phyloP scores from a whole-genome alignment of 176 grass and related monocot genomes.

The Raddia guianensis region DNA sequence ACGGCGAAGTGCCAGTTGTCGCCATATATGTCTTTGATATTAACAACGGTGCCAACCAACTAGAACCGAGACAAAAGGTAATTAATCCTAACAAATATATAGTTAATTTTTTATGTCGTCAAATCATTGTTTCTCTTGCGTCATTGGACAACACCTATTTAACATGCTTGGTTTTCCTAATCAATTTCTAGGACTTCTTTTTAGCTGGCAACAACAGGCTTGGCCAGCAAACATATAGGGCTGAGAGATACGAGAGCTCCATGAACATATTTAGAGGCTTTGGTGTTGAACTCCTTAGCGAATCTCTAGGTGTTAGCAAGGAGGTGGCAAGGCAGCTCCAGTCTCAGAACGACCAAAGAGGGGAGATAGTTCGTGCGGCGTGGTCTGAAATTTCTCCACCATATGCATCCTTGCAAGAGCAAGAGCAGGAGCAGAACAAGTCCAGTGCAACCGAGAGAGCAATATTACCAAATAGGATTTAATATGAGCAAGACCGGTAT shows the following conservation, averaged over 20 bases:
- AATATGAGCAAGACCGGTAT: background rate
- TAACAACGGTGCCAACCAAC: slow-evolving; percentile 47
- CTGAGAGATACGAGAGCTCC: background rate
- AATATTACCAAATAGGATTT: no score
- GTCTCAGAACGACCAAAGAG: slow-evolving; percentile 26
- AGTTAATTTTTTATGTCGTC: background rate
- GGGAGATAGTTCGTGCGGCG: slow-evolving; percentile 19
- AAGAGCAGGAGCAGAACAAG: slow-evolving; percentile 17
- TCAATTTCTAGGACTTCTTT: slow-evolving; percentile 8
- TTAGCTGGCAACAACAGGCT: background rate
- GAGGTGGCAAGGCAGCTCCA: slow-evolving; percentile 35
- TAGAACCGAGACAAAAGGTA: slow-evolving; percentile 12
- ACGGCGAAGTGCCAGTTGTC: slow-evolving; percentile 6
- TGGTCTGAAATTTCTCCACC: slow-evolving; percentile 10
- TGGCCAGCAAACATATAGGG: background rate
- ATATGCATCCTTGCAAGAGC: background rate
- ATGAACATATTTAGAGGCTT: slow-evolving; percentile 3
- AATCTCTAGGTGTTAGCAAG: background rate
- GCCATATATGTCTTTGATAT: slow-evolving; percentile 27
- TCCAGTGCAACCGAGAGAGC: slow-evolving; percentile 5
- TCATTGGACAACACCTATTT: background rate
- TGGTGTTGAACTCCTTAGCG: background rate
- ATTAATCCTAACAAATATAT: background rate
- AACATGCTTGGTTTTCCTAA: background rate
- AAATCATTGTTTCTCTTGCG: background rate